Base-by-base conservation (phyloP, 2,329 filamentous ascomycete species). In the Sclerotinia glacialis region DNA sequence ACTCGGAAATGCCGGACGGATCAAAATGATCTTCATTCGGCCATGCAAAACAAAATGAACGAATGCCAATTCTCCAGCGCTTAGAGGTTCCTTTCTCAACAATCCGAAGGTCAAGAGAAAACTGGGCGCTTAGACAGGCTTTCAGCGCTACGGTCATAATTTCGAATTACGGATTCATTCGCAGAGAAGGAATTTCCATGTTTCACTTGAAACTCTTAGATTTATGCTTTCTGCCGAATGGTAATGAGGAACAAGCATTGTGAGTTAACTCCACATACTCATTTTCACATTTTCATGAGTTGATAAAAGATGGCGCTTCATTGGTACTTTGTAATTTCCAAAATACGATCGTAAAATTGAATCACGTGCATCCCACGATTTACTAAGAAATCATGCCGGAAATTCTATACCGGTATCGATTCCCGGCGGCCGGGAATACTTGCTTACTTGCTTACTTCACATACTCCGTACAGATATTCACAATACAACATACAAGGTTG, bases 41-140 rank as follows among this genome's bases (percentile, higher is more conserved):
- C 5, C 37, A 40, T 14, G 8, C 14, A 16, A 40, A 40, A 40
- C 37, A n/a, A 31, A 37, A 31, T n/a, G n/a, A 14, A 37, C 5
- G 6, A n/a, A 14, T 14, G 9, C 3, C 21, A 54, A 34, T 18
- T 53, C 28, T 31, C 16, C 52, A 54, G 52, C 52, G 52, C 52
- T 54, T 54, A 54, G 52, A 54, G 14, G 21, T 14, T 40, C 37
- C 52, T 34, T 37, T 34, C 9, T 11, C 28, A 34, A 54, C 34
- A 54, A 40, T 40, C 14, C 14, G 28, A 54, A 14, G 5, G 34
- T 7, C 28, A 54, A 34, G 28, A n/a, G n/a, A 34, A 53, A n/a
- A 37, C 37, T 14, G 52, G 31, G 52, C 52, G 52, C 52, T 54
- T 54, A 54, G 52, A 54, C 52, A 54, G 28, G 28, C 28, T 21